A percentile compares a stretch with the other conserved stretches of the same genome.
Conservation (phyloP, 1,284 basidiomycete genomes). For the Tilletia caries region DNA sequence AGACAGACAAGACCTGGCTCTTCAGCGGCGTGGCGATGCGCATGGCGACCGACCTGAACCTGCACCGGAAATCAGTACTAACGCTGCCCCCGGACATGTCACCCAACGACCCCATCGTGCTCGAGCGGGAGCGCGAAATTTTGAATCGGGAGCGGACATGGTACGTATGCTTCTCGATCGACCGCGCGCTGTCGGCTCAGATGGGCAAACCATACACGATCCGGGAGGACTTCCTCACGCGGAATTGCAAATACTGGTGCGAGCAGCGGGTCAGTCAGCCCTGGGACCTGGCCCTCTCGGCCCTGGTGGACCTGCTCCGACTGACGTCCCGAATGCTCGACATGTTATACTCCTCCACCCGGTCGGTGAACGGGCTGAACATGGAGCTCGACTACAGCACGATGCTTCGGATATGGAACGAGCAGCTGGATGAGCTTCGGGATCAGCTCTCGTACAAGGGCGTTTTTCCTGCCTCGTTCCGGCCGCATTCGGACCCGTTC, state of each 20-base stretch:
- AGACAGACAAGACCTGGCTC: constrained; percentile 91
- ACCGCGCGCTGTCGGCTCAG: constrained; percentile 77
- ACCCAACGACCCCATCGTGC: constrained; percentile 48
- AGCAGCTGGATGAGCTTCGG: constrained; percentile 70
- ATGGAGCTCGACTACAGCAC: constrained; percentile 81
- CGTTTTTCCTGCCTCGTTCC: constrained; percentile 21
- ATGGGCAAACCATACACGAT: constrained; percentile 85
- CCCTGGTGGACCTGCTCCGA: constrained; percentile 37
- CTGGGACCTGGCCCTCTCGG: constrained; percentile 49
- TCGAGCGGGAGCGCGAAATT: constrained; percentile 73
- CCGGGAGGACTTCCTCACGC: constrained; percentile 79
- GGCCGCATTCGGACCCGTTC: neutral
- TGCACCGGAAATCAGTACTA: constrained; percentile 77
- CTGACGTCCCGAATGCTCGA: constrained; percentile 73
- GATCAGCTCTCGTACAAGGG: constrained; percentile 61
- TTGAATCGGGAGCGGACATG: constrained; percentile 91
- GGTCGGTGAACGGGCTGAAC: constrained; percentile 76
- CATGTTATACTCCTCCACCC: constrained; percentile 79
- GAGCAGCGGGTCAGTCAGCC: constrained; percentile 41
- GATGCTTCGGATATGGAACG: constrained; percentile 77
- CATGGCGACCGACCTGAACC: constrained; percentile 91
- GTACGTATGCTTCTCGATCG: constrained; percentile 84
- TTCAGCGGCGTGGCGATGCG: constrained; percentile 61
- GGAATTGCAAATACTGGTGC: constrained; percentile 70
- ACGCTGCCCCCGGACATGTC: constrained; percentile 57